Percentiles rank a stretch among this genome's conserved stretches.
Evolutionary conservation across 345 rosid genomes (phyloP).

Genomic region (Acer saccharum): DNA sequence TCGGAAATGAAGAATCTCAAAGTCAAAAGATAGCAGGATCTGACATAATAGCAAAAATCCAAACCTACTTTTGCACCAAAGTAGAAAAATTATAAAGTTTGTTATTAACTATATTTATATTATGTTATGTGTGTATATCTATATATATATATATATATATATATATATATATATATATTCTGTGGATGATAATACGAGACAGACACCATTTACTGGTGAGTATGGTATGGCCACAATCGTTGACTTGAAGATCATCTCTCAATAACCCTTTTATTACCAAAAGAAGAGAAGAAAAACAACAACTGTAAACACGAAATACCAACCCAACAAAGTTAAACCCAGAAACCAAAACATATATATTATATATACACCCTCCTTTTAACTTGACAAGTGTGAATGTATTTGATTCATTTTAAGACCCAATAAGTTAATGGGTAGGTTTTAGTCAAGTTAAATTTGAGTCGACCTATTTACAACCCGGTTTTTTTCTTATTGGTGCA

Average conservation of each 20-base stretch:
- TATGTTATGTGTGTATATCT: not conserved
- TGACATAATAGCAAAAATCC: constrained; percentile 48
- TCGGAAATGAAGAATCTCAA: constrained; percentile 24
- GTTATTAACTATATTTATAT: constrained; percentile 5
- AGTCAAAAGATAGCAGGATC: constrained; percentile 42
- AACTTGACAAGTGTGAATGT: not conserved
- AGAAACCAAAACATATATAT: not conserved
- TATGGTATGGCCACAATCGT: constrained; percentile 39
- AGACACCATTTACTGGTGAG: constrained; percentile 28
- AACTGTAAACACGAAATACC: not conserved
- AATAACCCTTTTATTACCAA: constrained; percentile 24
- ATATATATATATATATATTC: constrained; percentile 7
- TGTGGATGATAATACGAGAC: constrained; percentile 17
- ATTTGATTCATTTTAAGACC: too few relatives aligned
- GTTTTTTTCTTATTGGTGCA: too few relatives aligned
- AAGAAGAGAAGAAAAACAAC: constrained; percentile 21
- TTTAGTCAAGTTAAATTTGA: too few relatives aligned
- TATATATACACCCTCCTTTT: not conserved
- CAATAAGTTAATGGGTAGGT: too few relatives aligned
- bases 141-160: not conserved
- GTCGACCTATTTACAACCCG: too few relatives aligned
- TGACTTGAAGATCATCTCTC: constrained; percentile 38
- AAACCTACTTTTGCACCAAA: constrained; percentile 39
- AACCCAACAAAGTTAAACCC: constrained; percentile 2
- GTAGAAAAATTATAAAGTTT: constrained; percentile 17